A percentile compares a stretch with the other conserved stretches of the same genome.
These are phyloP conservation scores for Fusarium lyarnte DNA, from an alignment of 2,329 filamentous ascomycete species.

Conservation along the genomic window DNA sequence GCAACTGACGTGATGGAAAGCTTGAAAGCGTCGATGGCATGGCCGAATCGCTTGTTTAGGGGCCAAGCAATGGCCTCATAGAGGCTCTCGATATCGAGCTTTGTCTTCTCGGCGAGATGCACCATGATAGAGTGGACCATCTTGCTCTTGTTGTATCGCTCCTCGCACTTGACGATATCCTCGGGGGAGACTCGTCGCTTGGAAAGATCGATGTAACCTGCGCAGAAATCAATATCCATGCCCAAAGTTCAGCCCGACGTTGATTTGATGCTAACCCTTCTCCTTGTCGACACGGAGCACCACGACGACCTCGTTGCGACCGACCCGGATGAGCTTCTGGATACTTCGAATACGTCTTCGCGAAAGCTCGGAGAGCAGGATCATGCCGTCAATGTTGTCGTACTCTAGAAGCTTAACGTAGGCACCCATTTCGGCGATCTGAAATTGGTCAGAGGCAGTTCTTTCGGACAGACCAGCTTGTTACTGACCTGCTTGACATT, in stretches of 20 bases:
- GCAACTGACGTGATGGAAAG: conserved; percentile 88
- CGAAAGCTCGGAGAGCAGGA: conserved; percentile 95
- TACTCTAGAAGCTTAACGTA: conserved; percentile 99
- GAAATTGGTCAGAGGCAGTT: conserved; percentile 33
- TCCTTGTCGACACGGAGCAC: conserved; percentile 99
- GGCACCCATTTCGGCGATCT: conserved; percentile 99
- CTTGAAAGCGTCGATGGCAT: conserved; percentile 98
- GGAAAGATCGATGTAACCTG: conserved; percentile 93
- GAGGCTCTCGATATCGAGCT: conserved; percentile 90
- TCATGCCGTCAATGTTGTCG: conserved; percentile 99
- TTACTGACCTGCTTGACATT: conserved; percentile 91
- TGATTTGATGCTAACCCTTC: conserved; percentile 71
- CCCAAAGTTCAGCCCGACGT: conserved; percentile 24
- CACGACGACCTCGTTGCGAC: conserved; percentile 97
- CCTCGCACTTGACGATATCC: conserved; percentile 98
- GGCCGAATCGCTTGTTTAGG: conserved; percentile 95
- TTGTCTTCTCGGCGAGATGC: conserved; percentile 97
- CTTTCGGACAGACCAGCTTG: conserved; percentile 14
- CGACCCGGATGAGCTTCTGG: conserved; percentile 98
- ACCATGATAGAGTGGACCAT: conserved; percentile 99
- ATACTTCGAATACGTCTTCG: conserved; percentile 98
- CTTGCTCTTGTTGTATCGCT: conserved; percentile 99
- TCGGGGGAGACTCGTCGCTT: conserved; percentile 98
- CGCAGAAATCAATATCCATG: conserved; percentile 32
- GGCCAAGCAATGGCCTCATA: conserved; percentile 98